Conservation (phyloP, 2,329 filamentous ascomycete species). For the Phoma sp. region DNA sequence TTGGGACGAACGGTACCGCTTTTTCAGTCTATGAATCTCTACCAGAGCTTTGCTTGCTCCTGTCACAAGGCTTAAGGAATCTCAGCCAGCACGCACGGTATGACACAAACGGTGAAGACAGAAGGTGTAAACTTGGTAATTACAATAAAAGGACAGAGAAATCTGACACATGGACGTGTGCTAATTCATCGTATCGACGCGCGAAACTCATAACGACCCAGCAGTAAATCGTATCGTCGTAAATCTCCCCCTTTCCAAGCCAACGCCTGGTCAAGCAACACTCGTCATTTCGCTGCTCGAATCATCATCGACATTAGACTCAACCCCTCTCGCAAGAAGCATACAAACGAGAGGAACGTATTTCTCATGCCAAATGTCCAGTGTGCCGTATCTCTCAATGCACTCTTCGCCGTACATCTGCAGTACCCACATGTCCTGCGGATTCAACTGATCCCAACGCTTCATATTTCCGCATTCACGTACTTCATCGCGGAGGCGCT, state of each 20-base stretch:
- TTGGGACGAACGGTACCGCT: no score
- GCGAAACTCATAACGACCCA: no score
- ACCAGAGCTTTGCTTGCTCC: no score
- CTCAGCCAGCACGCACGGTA: no score
- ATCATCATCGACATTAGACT: conserved; percentile 19
- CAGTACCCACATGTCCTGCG: conserved; percentile 37
- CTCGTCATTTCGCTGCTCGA: conserved; percentile 2
- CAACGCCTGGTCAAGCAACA: not conserved
- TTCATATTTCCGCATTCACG: conserved; percentile 14
- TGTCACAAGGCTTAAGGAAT: no score
- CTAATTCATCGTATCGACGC: no score
- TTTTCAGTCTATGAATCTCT: no score
- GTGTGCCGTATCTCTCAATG: conserved; percentile 34
- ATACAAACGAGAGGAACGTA: conserved; percentile 38
- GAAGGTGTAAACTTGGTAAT: no score
- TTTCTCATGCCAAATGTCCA: conserved; percentile 36
- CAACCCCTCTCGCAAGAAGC: conserved; percentile 30
- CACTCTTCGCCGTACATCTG: conserved; percentile 41
- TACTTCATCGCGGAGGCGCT: conserved; percentile 20
- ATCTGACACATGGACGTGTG: no score
- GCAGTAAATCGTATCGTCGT: not conserved
- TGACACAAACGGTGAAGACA: no score
- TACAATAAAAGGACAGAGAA: no score
- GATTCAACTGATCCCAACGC: conserved; percentile 18
- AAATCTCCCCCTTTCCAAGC: no score